A percentile compares a stretch with the other conserved stretches of the same genome.
Evolutionary conservation across 2,329 filamentous ascomycete genomes (phyloP).

Genomic region (Thelonectria blattea): DNA sequence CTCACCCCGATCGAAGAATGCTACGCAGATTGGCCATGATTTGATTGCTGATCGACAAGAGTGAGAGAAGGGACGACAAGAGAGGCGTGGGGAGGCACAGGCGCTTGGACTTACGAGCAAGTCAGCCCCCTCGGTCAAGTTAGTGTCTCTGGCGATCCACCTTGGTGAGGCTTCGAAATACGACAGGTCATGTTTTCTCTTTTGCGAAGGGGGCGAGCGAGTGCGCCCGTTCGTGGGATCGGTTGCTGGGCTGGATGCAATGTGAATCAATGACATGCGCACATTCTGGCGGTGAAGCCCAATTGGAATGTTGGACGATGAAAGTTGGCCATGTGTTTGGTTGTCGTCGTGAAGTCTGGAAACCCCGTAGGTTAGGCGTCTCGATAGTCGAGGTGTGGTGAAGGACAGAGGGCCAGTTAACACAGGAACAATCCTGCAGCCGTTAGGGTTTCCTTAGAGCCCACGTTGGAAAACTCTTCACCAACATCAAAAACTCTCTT

Average conservation of each 20-base stretch:
- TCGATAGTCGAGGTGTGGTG: too few relatives aligned
- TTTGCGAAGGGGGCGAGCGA: not conserved
- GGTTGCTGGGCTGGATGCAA: not conserved
- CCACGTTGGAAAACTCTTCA: too few relatives aligned
- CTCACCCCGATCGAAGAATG: not conserved
- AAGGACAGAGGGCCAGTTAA: too few relatives aligned
- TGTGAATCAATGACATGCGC: not conserved
- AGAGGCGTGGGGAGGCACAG: not conserved
- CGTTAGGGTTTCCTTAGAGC: too few relatives aligned
- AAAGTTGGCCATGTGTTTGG: not conserved
- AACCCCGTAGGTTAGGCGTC: too few relatives aligned
- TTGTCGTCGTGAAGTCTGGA: not conserved
- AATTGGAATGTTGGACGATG: not conserved
- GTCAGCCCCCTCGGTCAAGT: not conserved
- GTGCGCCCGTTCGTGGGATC: not conserved
- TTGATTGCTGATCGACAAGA: not conserved
- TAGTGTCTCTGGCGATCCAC: not conserved
- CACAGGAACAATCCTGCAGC: too few relatives aligned
- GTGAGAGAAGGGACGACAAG: not conserved
- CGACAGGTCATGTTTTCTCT: slow-evolving; percentile 1
- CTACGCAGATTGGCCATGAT: not conserved
- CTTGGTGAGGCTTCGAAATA: not conserved
- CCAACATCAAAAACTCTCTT: too few relatives aligned
- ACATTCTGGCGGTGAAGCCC: not conserved
- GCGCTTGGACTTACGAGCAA: not conserved